Evolutionary conservation across 305 asterid genomes (phyloP).

Genomic region (Rubia balearica): DNA sequence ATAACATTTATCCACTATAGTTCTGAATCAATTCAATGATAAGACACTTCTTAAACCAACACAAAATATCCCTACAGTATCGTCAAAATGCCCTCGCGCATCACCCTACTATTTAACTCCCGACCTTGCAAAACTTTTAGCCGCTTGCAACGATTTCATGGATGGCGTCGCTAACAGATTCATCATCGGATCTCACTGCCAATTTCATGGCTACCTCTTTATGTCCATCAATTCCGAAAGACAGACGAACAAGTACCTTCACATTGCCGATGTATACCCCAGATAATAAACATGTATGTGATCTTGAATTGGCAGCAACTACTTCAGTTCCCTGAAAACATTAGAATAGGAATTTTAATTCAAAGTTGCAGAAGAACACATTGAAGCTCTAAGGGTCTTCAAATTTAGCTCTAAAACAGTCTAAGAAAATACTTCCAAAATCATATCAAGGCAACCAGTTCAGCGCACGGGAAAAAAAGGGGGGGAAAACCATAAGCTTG

Average conservation of each 20-base stretch:
- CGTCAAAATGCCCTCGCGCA: background rate
- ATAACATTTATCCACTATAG: conserved; percentile 1
- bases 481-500: background rate
- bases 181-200: conserved; percentile 85
- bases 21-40: background rate
- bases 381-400: background rate
- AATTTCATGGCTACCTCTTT: conserved; percentile 94
- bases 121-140: conserved; percentile 27
- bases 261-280: conserved; percentile 77
- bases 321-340: conserved; percentile 67
- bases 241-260: conserved; percentile 76
- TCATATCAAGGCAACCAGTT: background rate
- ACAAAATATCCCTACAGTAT: background rate
- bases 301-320: conserved; percentile 70
- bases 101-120: conserved; percentile 15
- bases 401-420: background rate
- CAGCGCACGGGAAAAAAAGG: background rate
- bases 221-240: conserved; percentile 64
- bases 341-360: conserved; percentile 1
- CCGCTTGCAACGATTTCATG: conserved; percentile 88
- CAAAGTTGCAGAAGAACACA: background rate
- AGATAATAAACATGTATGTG: conserved; percentile 76
- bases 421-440: background rate
- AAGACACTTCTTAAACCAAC: background rate
- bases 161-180: conserved; percentile 62